A percentile compares a stretch with the other conserved stretches of the same genome.
Conservation (phyloP, 2,329 filamentous ascomycete genomes). For the Akanthomyces dipterigenus region DNA sequence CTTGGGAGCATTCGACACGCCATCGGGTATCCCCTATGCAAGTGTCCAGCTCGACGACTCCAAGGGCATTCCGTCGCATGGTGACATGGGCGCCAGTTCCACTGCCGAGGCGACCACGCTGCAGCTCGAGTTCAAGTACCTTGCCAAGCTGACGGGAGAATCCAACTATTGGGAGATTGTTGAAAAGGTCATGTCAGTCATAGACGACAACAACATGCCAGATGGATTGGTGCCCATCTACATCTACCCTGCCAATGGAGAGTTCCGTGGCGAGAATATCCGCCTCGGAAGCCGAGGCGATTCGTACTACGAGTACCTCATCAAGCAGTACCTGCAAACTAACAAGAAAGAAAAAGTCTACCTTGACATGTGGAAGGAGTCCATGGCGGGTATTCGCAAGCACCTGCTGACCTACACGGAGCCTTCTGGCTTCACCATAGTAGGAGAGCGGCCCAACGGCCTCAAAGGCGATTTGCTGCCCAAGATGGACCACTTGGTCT, state of each 20-base stretch:
- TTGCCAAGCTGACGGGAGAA: constrained; percentile 91
- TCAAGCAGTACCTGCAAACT: constrained; percentile 97
- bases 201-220: constrained; percentile 71
- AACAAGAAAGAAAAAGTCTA: constrained; percentile 80
- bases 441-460: constrained; percentile 77
- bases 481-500: constrained; percentile 98
- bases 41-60: constrained; percentile 80
- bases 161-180: constrained; percentile 85
- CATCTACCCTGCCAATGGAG: constrained; percentile 70
- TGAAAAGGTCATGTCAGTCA: constrained; percentile 78
- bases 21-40: constrained; percentile 80
- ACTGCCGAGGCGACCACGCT: constrained; percentile 89
- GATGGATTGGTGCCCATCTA: constrained; percentile 91
- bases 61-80: constrained; percentile 72
- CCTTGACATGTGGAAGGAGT: constrained; percentile 86
- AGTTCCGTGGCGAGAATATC: constrained; percentile 79
- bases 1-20: constrained; percentile 78
- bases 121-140: constrained; percentile 95
- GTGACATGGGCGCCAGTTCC: constrained; percentile 80
- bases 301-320: constrained; percentile 97
- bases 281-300: constrained; percentile 89
- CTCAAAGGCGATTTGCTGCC: constrained; percentile 59
- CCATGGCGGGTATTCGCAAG: constrained; percentile 78
- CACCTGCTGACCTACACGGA: constrained; percentile 86
- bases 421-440: constrained; percentile 73